These are phyloP conservation scores for Conidiobolus coronatus DNA, from an alignment of 371 early-diverging fungal genomes.

Conservation along the genomic window DNA sequence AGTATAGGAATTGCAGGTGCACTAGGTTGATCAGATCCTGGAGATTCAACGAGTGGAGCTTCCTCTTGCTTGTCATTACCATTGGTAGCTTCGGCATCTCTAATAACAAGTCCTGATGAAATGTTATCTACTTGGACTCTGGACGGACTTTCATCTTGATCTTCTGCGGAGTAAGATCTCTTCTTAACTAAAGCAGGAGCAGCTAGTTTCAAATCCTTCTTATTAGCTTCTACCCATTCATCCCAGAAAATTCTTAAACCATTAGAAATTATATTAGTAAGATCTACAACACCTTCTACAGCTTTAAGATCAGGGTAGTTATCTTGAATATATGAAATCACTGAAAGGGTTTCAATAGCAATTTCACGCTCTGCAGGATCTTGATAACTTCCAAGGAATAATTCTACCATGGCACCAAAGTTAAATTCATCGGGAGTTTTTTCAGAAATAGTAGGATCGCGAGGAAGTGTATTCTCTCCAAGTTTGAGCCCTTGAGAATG, in stretches of 20 bases:
- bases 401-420: constrained; percentile 52
- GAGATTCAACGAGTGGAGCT: background rate
- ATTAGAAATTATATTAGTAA: constrained; percentile 30
- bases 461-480: constrained; percentile 28
- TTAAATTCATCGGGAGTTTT: constrained; percentile 67
- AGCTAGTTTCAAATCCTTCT: constrained; percentile 8
- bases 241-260: constrained; percentile 45
- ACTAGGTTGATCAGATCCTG: background rate
- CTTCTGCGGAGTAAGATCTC: background rate
- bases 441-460: constrained; percentile 66
- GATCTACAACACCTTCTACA: constrained; percentile 23
- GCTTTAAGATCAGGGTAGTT: constrained; percentile 32
- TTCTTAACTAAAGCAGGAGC: constrained; percentile 5
- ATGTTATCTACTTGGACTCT: background rate
- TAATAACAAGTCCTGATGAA: background rate
- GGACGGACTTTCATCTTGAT: background rate
- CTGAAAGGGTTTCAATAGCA: constrained; percentile 41
- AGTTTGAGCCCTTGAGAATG: constrained; percentile 25
- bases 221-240: constrained; percentile 26
- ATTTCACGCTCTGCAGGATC: constrained; percentile 76
- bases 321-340: constrained; percentile 36
- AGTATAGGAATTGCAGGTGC: background rate
- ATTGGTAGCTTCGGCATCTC: background rate
- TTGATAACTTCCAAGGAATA: constrained; percentile 30
- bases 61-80: background rate